phyloP scores from a whole-genome alignment of 23 red algal species.

The Gracilaria caudata region DNA sequence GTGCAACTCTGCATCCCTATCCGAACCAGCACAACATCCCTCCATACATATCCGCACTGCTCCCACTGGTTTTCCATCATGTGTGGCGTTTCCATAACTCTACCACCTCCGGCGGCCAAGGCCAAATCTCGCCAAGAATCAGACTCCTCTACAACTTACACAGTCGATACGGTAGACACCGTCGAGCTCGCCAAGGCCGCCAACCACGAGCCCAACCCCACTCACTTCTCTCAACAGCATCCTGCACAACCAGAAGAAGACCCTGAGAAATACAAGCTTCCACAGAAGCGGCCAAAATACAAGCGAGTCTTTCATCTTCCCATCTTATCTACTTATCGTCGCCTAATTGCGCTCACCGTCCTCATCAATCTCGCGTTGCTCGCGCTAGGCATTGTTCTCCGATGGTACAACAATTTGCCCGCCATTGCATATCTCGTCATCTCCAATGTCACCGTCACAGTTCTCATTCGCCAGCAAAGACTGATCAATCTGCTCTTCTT shows the following conservation, averaged over 20 bases:
- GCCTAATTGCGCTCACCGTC: conserved; percentile 4
- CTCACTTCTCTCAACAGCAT: not conserved
- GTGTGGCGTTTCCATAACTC: not conserved
- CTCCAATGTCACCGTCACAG: conserved; percentile 21
- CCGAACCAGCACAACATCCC: not conserved
- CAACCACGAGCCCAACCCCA: not conserved
- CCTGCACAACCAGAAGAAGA: not conserved
- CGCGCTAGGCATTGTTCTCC: not conserved
- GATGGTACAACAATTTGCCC: conserved; percentile 4
- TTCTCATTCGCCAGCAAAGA: conserved; percentile 33
- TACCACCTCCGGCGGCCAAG: not conserved
- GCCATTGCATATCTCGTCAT: conserved; percentile 23
- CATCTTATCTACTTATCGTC: conserved; percentile 11
- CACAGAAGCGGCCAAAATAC: conserved; percentile 12
- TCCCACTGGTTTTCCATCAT: not conserved
- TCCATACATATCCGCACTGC: not conserved
- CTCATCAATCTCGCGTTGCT: not conserved
- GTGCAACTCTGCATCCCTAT: not conserved
- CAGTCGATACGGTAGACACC: not conserved
- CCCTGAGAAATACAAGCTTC: not conserved
- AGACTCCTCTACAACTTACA: not conserved
- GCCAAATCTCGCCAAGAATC: not conserved
- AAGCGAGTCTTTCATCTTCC: conserved; percentile 22
- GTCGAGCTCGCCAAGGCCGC: not conserved
- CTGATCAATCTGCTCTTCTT: conserved; percentile 34